These are phyloP conservation scores for Cylindrodendrum hubeiense DNA, from an alignment of 2,329 filamentous ascomycete genomes.

Conservation along the genomic window DNA sequence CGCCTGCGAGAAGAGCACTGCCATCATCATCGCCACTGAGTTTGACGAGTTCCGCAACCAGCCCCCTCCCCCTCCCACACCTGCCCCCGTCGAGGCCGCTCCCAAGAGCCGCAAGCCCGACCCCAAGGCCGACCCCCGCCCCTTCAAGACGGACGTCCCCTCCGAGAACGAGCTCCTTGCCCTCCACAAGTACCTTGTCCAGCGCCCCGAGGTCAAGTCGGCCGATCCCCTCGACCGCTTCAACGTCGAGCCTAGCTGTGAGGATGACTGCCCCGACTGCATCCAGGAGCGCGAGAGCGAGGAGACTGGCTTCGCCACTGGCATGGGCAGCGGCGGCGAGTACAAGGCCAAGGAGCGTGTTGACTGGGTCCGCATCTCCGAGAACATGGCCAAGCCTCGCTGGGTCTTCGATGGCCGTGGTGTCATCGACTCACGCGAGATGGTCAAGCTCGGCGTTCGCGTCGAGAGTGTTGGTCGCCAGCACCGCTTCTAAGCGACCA, in stretches of 20 bases:
- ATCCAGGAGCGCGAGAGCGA: constrained; percentile 54
- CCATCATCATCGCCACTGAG: constrained; percentile 67
- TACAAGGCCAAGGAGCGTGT: constrained; percentile 61
- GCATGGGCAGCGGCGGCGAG: constrained; percentile 58
- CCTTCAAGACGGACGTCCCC: constrained; percentile 53
- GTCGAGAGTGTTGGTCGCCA: constrained; percentile 66
- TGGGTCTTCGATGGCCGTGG: constrained; percentile 71
- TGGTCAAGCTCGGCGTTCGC: constrained; percentile 63
- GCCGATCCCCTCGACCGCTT: constrained; percentile 61
- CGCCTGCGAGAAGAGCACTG: constrained; percentile 62
- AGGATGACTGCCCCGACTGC: constrained; percentile 64
- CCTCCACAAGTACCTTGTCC: constrained; percentile 61
- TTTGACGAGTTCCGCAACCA: constrained; percentile 67
- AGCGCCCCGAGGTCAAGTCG: constrained; percentile 43
- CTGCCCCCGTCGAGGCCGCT: constrained; percentile 39
- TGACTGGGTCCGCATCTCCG: constrained; percentile 64
- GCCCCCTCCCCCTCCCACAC: constrained; percentile 48
- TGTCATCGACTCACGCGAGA: constrained; percentile 61
- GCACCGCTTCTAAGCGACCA: constrained; percentile 52
- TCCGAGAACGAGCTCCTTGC: constrained; percentile 61
- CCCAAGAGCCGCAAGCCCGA: constrained; percentile 53
- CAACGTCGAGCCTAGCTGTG: constrained; percentile 59
- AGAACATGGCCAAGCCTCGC: constrained; percentile 64
- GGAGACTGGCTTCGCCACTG: constrained; percentile 54
- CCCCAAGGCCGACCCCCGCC: constrained; percentile 60